A percentile compares a stretch with the other conserved stretches of the same genome.
Evolutionary conservation across 2,329 filamentous ascomycete genomes (phyloP).

Genomic region (Penicillium sp.): DNA sequence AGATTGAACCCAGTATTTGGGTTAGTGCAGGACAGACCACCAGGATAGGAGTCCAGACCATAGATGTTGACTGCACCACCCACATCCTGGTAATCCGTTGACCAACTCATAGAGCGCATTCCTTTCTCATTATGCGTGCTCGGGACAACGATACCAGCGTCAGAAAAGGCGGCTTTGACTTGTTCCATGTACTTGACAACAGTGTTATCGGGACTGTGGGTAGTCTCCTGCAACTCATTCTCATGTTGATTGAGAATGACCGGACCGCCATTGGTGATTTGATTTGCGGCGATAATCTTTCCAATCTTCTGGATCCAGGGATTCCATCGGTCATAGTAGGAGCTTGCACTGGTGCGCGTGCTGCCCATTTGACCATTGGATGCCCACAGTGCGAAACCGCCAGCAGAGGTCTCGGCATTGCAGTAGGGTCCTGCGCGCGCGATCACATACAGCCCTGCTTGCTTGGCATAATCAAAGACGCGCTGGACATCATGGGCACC

Average conservation of each 20-base stretch:
- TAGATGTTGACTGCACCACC: conserved; percentile 53
- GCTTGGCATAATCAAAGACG: conserved; percentile 52
- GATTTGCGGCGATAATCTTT: conserved; percentile 49
- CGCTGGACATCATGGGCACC: conserved; percentile 52
- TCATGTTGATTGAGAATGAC: conserved; percentile 55
- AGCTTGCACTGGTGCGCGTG: conserved; percentile 44
- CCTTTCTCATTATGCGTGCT: conserved; percentile 54
- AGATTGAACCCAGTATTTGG: conserved; percentile 50
- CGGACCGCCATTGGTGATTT: conserved; percentile 52
- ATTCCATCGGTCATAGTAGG: conserved; percentile 48
- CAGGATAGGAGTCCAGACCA: conserved; percentile 35
- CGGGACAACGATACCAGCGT: conserved; percentile 51
- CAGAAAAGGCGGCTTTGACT: conserved; percentile 46
- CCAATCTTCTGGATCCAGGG: conserved; percentile 50
- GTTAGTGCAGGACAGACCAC: conserved; percentile 51
- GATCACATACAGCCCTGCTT: conserved; percentile 54
- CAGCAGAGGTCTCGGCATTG: conserved; percentile 53
- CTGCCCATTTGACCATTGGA: conserved; percentile 48
- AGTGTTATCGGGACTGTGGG: conserved; percentile 45
- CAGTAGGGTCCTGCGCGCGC: conserved; percentile 52
- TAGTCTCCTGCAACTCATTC: conserved; percentile 52
- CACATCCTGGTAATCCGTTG: conserved; percentile 55
- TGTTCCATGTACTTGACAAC: conserved; percentile 55
- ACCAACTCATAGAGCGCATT: conserved; percentile 51
- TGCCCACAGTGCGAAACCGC: conserved; percentile 48